phyloP scores from a whole-genome alignment of 495 filamentous ascomycete genomes.

The Lineolata rhizophorae region DNA sequence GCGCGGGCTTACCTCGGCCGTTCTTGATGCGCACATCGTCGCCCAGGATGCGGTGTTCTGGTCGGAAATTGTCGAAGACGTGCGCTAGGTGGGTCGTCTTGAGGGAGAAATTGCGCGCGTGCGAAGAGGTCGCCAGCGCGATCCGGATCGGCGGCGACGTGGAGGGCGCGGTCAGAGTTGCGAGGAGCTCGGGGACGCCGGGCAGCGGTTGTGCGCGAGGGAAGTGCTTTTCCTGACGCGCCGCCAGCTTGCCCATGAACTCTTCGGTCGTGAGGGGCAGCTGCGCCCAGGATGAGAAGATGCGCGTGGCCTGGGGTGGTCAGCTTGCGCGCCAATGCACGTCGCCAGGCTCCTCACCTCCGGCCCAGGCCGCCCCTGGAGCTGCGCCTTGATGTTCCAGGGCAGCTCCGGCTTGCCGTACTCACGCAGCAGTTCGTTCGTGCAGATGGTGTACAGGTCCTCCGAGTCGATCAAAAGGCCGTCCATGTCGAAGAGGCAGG shows the following conservation, averaged over 20 bases:
- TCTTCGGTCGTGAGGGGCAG: slow-evolving; percentile 51
- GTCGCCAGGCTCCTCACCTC: slow-evolving; percentile 24
- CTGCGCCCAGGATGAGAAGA: slow-evolving; percentile 68
- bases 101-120: slow-evolving; percentile 44
- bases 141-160: slow-evolving; percentile 39
- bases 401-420: slow-evolving; percentile 53
- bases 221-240: slow-evolving; percentile 42
- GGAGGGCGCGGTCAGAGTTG: slow-evolving; percentile 23
- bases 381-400: slow-evolving; percentile 82
- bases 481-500: slow-evolving; percentile 98
- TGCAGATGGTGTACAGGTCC: slow-evolving; percentile 69
- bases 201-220: slow-evolving; percentile 52
- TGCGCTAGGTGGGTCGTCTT: slow-evolving; percentile 58
- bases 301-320: slow-evolving; percentile 22
- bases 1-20: slow-evolving; percentile 76
- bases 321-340: not conserved
- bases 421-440: slow-evolving; percentile 57
- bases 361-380: slow-evolving; percentile 76
- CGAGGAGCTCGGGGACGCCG: slow-evolving; percentile 49
- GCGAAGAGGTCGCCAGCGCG: slow-evolving; percentile 68
- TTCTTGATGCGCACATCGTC: slow-evolving; percentile 64
- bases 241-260: slow-evolving; percentile 44
- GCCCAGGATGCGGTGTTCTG: slow-evolving; percentile 48
- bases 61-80: slow-evolving; percentile 52
- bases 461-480: slow-evolving; percentile 86